These are phyloP conservation scores for Fonsecaea monophora DNA, from an alignment of 2,329 filamentous ascomycete genomes.

Conservation along the genomic window DNA sequence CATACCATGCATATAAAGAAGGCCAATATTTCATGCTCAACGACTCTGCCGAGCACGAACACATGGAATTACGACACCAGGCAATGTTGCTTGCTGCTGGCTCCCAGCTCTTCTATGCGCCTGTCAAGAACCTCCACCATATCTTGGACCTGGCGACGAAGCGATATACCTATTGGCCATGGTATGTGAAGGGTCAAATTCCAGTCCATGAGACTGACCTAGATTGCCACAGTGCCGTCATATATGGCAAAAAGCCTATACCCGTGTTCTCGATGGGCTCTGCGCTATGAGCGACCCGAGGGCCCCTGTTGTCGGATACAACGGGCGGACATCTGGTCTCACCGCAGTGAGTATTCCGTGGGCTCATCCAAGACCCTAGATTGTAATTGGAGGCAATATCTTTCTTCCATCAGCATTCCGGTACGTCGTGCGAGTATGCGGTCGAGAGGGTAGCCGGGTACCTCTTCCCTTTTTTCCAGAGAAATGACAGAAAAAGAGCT, in stretches of 20 bases:
- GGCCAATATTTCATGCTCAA: constrained; percentile 46
- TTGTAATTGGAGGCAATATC: background rate
- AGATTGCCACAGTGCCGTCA: constrained; percentile 1
- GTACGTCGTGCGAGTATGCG: background rate
- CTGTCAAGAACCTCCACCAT: constrained; percentile 33
- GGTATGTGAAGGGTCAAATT: constrained; percentile 35
- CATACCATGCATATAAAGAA: constrained; percentile 39
- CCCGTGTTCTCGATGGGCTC: background rate
- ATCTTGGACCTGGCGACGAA: constrained; percentile 35
- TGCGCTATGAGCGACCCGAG: background rate
- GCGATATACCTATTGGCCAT: constrained; percentile 31
- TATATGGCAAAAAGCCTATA: constrained; percentile 15
- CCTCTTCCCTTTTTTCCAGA: background rate
- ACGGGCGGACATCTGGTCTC: background rate
- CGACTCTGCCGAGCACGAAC: constrained; percentile 47
- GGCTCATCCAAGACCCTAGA: background rate
- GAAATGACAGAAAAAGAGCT: background rate
- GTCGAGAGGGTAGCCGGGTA: background rate
- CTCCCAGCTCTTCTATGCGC: constrained; percentile 24
- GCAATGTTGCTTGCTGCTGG: constrained; percentile 31
- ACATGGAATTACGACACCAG: constrained; percentile 46
- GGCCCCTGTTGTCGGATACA: background rate
- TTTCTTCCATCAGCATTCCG: background rate
- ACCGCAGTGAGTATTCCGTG: background rate
- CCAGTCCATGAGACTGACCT: constrained; percentile 31